Evolutionary conservation across 768 basidiomycete genomes (phyloP).

Genomic region (Xerocomellus dryophilus): DNA sequence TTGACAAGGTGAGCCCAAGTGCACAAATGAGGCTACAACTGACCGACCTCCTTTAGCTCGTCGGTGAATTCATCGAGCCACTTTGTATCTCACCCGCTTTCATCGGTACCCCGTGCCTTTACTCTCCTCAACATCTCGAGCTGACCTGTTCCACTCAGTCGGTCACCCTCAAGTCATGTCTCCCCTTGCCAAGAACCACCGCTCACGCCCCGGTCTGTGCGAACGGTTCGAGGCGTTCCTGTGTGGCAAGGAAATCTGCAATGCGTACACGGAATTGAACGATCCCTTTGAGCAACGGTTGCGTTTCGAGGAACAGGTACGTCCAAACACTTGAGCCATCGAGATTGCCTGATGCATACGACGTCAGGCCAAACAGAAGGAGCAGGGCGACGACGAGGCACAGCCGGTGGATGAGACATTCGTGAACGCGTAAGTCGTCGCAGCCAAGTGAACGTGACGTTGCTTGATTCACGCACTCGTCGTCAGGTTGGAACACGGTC

Average conservation of each 20-base stretch:
- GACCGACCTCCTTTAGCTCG: constrained; percentile 54
- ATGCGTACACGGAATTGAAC: constrained; percentile 99
- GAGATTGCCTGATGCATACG: neutral
- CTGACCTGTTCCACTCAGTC: constrained; percentile 43
- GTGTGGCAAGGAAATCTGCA: constrained; percentile 97
- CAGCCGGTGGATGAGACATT: constrained; percentile 97
- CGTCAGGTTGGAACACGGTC: constrained; percentile 86
- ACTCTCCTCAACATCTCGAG: neutral
- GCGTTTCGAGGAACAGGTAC: constrained; percentile 91
- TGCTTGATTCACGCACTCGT: constrained; percentile 1
- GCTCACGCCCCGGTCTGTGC: constrained; percentile 93
- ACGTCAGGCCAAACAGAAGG: constrained; percentile 79
- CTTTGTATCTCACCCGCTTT: constrained; percentile 96
- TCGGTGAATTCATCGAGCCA: constrained; percentile 96
- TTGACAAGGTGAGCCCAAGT: constrained; percentile 72
- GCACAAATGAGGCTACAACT: neutral
- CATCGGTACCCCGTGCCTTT: constrained; percentile 56
- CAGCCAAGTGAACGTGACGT: neutral
- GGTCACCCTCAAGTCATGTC: constrained; percentile 99
- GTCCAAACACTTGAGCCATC: neutral
- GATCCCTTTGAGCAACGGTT: constrained; percentile 95
- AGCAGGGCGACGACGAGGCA: constrained; percentile 95
- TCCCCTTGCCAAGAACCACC: constrained; percentile 97
- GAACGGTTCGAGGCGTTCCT: constrained; percentile 99
- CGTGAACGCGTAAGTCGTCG: constrained; percentile 76